A percentile compares a stretch with the other conserved stretches of the same genome.
These are phyloP conservation scores for Globisporangium orthogonon DNA, from an alignment of 352 stramenopile species.

Conservation along the genomic window DNA sequence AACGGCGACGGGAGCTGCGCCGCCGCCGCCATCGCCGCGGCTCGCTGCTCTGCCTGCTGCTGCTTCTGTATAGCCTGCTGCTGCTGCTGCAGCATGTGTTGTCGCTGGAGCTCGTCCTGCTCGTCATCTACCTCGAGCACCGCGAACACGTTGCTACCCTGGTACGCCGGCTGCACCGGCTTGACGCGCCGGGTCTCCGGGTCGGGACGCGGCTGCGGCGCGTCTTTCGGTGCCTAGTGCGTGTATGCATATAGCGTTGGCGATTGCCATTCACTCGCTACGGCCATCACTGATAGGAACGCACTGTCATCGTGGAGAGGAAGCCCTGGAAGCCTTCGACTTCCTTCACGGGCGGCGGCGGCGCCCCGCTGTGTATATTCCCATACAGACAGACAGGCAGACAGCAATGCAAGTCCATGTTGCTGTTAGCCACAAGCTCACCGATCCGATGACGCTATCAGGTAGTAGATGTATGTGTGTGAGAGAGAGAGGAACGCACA, in stretches of 20 bases:
- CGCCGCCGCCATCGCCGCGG: conserved; percentile 10
- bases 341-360: conserved; percentile 23
- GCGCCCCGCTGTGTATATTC: conserved; percentile 2
- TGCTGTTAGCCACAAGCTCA: too few species aligned
- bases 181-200: conserved; percentile 19
- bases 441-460: too few species aligned
- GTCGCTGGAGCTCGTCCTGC: conserved; percentile 14
- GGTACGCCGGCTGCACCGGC: conserved; percentile 27
- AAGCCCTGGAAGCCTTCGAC: conserved; percentile 70
- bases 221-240: conserved; percentile 30
- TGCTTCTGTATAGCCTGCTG: conserved; percentile 4
- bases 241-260: too few species aligned
- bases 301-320: conserved; percentile 45
- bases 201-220: conserved; percentile 14
- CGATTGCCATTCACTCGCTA: too few species aligned
- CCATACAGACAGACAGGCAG: background rate
- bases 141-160: conserved; percentile 50
- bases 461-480: too few species aligned
- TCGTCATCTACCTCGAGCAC: conserved; percentile 52
- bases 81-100: conserved; percentile 8
- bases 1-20: conserved; percentile 22
- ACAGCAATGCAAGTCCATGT: too few species aligned
- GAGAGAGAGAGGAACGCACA: conserved; percentile 28
- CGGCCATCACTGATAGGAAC: background rate
- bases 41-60: conserved; percentile 7